A percentile compares a stretch with the other conserved stretches of the same genome.
Evolutionary conservation across 192 early-diverging fungal genomes (phyloP).

Genomic region (Coemansia reversa): DNA sequence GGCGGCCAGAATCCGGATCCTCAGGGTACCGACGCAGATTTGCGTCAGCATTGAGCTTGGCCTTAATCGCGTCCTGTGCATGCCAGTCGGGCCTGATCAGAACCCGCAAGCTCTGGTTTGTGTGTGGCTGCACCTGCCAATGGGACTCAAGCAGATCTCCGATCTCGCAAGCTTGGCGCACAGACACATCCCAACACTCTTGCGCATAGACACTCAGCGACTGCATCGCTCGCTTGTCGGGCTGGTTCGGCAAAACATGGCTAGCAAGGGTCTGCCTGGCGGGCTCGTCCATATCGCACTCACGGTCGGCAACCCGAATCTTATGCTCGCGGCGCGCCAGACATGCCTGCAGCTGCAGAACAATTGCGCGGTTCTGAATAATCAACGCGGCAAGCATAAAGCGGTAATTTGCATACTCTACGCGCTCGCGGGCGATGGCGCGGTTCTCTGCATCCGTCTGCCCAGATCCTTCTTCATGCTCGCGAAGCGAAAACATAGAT

Average conservation of each 20-base stretch:
- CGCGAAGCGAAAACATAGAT: conserved; percentile 52
- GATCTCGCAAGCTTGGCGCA: conserved; percentile 55
- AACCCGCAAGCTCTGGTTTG: conserved; percentile 26
- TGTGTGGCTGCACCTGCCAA: conserved; percentile 44
- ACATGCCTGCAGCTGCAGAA: conserved; percentile 55
- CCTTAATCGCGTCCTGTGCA: conserved; percentile 37
- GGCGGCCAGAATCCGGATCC: conserved; percentile 13
- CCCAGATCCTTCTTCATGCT: conserved; percentile 45
- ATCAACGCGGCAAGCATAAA: conserved; percentile 46
- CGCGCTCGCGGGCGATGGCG: conserved; percentile 41
- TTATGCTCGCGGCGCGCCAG: conserved; percentile 53
- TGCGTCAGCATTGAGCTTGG: conserved; percentile 48
- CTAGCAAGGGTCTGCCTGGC: conserved; percentile 35
- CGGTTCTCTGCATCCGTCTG: conserved; percentile 29
- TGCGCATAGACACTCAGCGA: conserved; percentile 42
- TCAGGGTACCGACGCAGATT: conserved; percentile 41
- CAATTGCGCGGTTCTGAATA: conserved; percentile 43
- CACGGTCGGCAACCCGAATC: conserved; percentile 23
- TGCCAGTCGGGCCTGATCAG: conserved; percentile 52
- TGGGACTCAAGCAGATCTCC: conserved; percentile 51
- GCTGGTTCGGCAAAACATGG: conserved; percentile 52
- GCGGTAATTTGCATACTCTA: conserved; percentile 54
- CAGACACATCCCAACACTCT: conserved; percentile 43
- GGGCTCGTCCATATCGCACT: conserved; percentile 17
- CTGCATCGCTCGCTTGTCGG: conserved; percentile 37